Evolutionary conservation across 73 alveolate species (phyloP).

Genomic region (Paramecium sonneborni): DNA sequence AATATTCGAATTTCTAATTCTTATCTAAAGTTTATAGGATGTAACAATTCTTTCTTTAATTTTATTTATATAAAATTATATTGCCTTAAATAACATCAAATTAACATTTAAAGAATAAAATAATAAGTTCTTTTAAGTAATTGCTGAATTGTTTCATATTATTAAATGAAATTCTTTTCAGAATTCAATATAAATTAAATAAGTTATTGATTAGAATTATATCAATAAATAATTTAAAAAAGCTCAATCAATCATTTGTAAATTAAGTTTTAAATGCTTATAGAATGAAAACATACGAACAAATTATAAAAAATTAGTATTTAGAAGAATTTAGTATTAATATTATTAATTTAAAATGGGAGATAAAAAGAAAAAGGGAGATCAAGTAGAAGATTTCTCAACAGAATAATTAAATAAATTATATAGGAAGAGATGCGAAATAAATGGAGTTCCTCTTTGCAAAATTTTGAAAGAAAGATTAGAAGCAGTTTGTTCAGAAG

Average conservation of each 20-base stretch:
- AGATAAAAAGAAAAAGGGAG: slow-evolving; percentile 67
- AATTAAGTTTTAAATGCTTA: neutral
- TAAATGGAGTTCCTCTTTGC: slow-evolving; percentile 60
- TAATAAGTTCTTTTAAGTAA: too few relatives aligned
- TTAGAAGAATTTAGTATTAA: neutral
- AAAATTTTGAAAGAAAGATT: slow-evolving; percentile 59
- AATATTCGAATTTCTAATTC: too few relatives aligned
- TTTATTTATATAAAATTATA: too few relatives aligned
- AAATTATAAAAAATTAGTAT: neutral
- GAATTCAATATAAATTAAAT: too few relatives aligned
- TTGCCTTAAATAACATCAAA: too few relatives aligned
- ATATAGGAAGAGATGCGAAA: slow-evolving; percentile 38
- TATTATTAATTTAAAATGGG: slow-evolving; percentile 42
- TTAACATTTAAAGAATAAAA: too few relatives aligned
- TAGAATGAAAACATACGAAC: neutral
- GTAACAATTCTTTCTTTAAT: too few relatives aligned
- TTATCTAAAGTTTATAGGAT: too few relatives aligned
- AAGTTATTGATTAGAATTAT: too few relatives aligned
- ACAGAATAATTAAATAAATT: slow-evolving; percentile 28
- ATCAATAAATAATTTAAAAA: too few relatives aligned
- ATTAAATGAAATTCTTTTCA: too few relatives aligned
- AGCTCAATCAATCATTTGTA: neutral
- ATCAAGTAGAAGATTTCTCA: slow-evolving; percentile 61
- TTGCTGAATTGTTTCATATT: too few relatives aligned
- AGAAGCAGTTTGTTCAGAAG: slow-evolving; percentile 55